phyloP scores from a whole-genome alignment of 805 yeast genomes.

The Saturnispora gosingensis region DNA sequence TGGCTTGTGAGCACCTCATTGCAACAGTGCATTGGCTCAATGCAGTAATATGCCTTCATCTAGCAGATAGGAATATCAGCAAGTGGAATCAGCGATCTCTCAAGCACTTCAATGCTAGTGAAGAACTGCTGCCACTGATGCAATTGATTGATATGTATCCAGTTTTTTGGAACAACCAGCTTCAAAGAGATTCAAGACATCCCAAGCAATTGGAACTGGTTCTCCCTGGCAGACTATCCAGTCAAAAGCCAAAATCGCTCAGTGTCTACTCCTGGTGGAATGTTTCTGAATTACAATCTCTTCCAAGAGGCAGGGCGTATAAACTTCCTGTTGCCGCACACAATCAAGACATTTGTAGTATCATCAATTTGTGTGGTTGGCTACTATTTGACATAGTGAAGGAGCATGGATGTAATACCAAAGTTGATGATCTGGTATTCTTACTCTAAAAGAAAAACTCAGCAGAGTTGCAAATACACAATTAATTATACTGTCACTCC shows the following conservation, averaged over 20 bases:
- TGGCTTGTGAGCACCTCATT: background rate
- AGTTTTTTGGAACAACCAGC: slow-evolving; percentile 5
- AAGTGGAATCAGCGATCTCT: slow-evolving; percentile 3
- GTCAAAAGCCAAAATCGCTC: background rate
- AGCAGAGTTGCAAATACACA: background rate
- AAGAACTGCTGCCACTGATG: background rate
- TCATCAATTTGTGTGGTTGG: slow-evolving; percentile 2
- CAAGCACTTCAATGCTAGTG: background rate
- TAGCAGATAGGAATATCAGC: background rate
- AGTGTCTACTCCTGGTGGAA: slow-evolving; percentile 3
- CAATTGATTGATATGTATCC: slow-evolving; percentile 4
- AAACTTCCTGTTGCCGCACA: background rate
- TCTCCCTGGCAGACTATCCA: slow-evolving; percentile 4
- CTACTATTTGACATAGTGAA: slow-evolving; percentile 3
- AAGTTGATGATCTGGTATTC: background rate
- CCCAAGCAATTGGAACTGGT: slow-evolving; percentile 1
- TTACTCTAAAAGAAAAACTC: background rate
- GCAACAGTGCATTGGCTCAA: slow-evolving; percentile 1
- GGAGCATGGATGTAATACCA: slow-evolving; percentile 3
- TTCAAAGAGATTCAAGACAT: background rate
- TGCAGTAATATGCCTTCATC: background rate
- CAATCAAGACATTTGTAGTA: background rate
- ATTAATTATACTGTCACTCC: slow-evolving; percentile 9
- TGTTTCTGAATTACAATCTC: background rate
- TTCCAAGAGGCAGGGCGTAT: slow-evolving; percentile 7